These are phyloP conservation scores for Globisporangium barbulae DNA, from an alignment of 352 stramenopile genomes.

Conservation along the genomic window DNA sequence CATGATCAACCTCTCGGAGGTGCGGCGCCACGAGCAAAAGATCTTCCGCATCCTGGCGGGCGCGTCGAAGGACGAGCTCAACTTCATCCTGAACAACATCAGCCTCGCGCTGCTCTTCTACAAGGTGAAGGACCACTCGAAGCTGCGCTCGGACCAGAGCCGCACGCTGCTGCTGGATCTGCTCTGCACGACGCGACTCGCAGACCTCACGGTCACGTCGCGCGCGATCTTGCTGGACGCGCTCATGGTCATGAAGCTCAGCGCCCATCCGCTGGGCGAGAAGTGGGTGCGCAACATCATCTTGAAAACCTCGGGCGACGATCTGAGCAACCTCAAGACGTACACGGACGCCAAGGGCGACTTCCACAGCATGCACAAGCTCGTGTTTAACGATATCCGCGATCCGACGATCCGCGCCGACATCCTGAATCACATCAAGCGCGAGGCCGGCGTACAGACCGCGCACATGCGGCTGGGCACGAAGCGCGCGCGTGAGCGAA, in stretches of 20 bases:
- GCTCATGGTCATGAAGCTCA: slow-evolving; percentile 97
- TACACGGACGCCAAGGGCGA: slow-evolving; percentile 96
- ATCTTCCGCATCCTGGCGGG: slow-evolving; percentile 96
- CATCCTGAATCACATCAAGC: slow-evolving; percentile 95
- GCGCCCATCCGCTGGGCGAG: slow-evolving; percentile 91
- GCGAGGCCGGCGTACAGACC: slow-evolving; percentile 92
- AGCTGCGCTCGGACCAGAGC: slow-evolving; percentile 67
- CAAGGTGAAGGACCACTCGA: slow-evolving; percentile 95
- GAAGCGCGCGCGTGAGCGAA: slow-evolving; percentile 66
- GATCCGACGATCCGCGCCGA: slow-evolving; percentile 83
- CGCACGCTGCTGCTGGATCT: slow-evolving; percentile 95
- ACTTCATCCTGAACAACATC: slow-evolving; percentile 95
- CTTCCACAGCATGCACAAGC: slow-evolving; percentile 97
- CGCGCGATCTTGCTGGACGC: slow-evolving; percentile 92
- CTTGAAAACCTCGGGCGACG: slow-evolving; percentile 93
- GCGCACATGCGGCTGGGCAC: slow-evolving; percentile 93
- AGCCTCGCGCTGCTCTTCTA: slow-evolving; percentile 96
- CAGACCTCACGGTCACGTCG: slow-evolving; percentile 91
- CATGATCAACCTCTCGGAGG: slow-evolving; percentile 79
- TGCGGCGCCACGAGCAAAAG: slow-evolving; percentile 89
- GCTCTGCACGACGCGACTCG: slow-evolving; percentile 91
- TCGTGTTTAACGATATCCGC: slow-evolving; percentile 97
- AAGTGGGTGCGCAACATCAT: slow-evolving; percentile 98
- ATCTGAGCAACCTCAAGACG: slow-evolving; percentile 96
- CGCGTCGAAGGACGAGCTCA: slow-evolving; percentile 94